Evolutionary conservation across 805 yeast species (phyloP).

Genomic region (Priceomyces carsonii): DNA sequence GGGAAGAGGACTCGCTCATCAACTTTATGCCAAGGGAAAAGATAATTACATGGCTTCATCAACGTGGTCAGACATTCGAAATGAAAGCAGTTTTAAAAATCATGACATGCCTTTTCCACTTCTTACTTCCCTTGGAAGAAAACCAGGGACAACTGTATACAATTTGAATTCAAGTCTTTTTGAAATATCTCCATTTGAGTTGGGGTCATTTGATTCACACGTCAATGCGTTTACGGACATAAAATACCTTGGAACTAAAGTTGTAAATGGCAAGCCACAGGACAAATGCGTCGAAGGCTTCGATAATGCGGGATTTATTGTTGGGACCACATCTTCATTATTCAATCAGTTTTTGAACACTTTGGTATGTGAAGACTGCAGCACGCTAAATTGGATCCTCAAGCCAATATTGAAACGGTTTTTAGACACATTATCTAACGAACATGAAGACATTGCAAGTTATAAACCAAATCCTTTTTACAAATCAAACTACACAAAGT

Average conservation of each 20-base stretch:
- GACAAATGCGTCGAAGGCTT: constrained; percentile 32
- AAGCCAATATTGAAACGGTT: constrained; percentile 27
- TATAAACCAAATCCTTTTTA: constrained; percentile 40
- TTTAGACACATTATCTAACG: constrained; percentile 24
- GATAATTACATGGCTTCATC: constrained; percentile 25
- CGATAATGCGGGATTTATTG: constrained; percentile 40
- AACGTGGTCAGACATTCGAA: constrained; percentile 35
- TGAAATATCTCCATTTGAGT: constrained; percentile 43
- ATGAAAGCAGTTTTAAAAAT: constrained; percentile 24
- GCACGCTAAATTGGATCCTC: constrained; percentile 19
- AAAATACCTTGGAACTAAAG: constrained; percentile 36
- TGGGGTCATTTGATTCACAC: constrained; percentile 43
- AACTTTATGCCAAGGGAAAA: constrained; percentile 44
- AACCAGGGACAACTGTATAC: constrained; percentile 30
- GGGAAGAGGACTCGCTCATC: constrained; percentile 76
- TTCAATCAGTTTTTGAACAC: constrained; percentile 38
- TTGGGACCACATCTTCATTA: constrained; percentile 42
- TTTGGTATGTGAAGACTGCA: constrained; percentile 34
- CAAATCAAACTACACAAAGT: constrained; percentile 26
- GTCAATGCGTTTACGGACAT: constrained; percentile 39
- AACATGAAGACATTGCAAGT: constrained; percentile 32
- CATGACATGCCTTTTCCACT: constrained; percentile 46
- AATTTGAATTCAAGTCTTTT: constrained; percentile 38
- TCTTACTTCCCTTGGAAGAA: constrained; percentile 35
- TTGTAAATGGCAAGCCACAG: constrained; percentile 29